phyloP scores from a whole-genome alignment of 257 asterid genomes.

The Osmanthus fragrans region DNA sequence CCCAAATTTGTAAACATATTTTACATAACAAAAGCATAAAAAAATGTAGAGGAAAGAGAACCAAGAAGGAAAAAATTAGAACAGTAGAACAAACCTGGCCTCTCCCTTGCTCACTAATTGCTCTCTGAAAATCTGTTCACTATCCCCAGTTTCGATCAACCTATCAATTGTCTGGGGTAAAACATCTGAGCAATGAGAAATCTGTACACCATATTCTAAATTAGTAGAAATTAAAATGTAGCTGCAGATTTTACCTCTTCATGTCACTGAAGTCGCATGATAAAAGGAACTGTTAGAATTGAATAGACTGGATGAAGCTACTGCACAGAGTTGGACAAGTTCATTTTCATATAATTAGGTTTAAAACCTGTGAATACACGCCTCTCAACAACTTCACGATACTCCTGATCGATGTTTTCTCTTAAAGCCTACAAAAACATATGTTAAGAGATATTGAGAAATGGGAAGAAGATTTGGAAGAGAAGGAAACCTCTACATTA shows the following conservation, averaged over 20 bases:
- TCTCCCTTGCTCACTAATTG: constrained; percentile 91
- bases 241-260: constrained; percentile 66
- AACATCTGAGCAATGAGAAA: constrained; percentile 26
- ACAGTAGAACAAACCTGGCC: constrained; percentile 66
- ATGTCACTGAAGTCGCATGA: constrained; percentile 67
- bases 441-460: constrained; percentile 15
- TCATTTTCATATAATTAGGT: constrained; percentile 22
- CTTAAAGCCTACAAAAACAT: constrained; percentile 69
- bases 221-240: constrained; percentile 9
- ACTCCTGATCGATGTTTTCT: constrained; percentile 89
- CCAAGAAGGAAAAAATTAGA: constrained; percentile 16
- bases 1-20: constrained; percentile 7
- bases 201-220: background rate
- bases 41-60: background rate
- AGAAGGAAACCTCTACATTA: constrained; percentile 11
- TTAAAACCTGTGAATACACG: constrained; percentile 78
- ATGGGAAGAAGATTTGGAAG: constrained; percentile 7
- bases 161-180: constrained; percentile 57
- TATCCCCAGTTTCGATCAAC: constrained; percentile 93
- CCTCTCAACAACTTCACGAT: constrained; percentile 43
- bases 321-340: constrained; percentile 11
- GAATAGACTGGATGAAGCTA: constrained; percentile 19
- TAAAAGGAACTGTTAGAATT: constrained; percentile 26
- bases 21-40: background rate
- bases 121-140: constrained; percentile 93